phyloP scores from a whole-genome alignment of 805 yeast species.

The Saccharomyces jurei region DNA sequence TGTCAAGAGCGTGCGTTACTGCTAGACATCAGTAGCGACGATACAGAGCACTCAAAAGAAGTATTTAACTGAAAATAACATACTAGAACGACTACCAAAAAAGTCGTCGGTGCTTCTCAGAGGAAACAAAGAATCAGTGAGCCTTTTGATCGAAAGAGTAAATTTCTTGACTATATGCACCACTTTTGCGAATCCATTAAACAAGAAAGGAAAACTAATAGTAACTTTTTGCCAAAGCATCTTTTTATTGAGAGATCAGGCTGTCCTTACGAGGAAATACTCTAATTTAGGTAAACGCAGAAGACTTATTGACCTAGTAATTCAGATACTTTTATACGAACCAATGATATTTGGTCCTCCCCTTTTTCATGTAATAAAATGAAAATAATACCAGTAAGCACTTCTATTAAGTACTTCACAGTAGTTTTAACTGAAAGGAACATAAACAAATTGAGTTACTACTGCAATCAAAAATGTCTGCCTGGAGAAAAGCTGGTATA shows the following conservation, averaged over 20 bases:
- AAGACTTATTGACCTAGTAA: neutral
- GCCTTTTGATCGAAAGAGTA: no score
- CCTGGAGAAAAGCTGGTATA: constrained; percentile 62
- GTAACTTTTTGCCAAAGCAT: neutral
- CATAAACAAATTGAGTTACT: neutral
- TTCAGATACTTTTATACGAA: neutral
- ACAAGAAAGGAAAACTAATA: no score
- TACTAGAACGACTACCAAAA: no score
- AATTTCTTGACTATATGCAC: no score
- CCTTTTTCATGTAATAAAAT: neutral
- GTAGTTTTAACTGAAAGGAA: neutral
- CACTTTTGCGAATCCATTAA: no score
- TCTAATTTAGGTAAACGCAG: neutral
- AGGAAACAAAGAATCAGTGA: no score
- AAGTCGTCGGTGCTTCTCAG: no score
- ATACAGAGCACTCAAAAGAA: no score
- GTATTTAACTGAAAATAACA: no score
- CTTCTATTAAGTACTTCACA: neutral
- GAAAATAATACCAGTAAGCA: neutral
- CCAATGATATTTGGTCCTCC: constrained; percentile 1
- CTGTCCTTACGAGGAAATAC: neutral
- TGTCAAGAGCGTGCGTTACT: no score
- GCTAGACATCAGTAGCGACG: neutral
- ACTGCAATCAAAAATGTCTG: constrained; percentile 33
- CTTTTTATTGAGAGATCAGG: neutral